These are phyloP conservation scores for Viola odorata DNA, from an alignment of 345 rosid genomes.

Conservation along the genomic window DNA sequence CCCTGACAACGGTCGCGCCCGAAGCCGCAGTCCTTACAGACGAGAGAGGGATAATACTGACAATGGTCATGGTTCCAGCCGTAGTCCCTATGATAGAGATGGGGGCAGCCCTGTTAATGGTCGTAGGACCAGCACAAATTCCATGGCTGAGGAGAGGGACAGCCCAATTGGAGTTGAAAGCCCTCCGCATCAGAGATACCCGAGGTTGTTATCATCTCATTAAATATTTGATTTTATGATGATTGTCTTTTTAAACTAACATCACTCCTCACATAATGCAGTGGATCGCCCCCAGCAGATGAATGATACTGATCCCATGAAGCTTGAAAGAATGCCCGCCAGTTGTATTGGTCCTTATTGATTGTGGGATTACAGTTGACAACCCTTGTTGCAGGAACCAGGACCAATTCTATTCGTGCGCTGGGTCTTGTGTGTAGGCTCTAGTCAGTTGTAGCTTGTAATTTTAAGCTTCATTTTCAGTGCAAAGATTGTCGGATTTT, in stretches of 20 bases:
- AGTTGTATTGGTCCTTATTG: no score
- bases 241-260: background rate
- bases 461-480: no score
- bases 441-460: no score
- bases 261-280: constrained; percentile 7
- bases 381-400: background rate
- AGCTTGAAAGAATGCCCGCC: background rate
- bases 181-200: constrained; percentile 39
- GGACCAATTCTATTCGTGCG: no score
- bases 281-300: constrained; percentile 35
- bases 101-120: constrained; percentile 44
- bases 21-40: constrained; percentile 39
- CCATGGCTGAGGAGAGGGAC: constrained; percentile 19
- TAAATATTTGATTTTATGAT: background rate
- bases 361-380: background rate
- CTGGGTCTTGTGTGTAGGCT: no score
- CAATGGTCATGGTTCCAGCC: constrained; percentile 42
- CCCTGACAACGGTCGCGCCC: constrained; percentile 48
- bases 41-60: constrained; percentile 36
- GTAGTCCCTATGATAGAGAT: constrained; percentile 54
- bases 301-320: constrained; percentile 22
- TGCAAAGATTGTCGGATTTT: no score
- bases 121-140: constrained; percentile 18
- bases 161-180: constrained; percentile 50
- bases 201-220: constrained; percentile 27